Evolutionary conservation across 2,329 filamentous ascomycete species (phyloP), one percentile per base, ranked within the genome.

Genomic region (Helminthosporium solani): DNA sequence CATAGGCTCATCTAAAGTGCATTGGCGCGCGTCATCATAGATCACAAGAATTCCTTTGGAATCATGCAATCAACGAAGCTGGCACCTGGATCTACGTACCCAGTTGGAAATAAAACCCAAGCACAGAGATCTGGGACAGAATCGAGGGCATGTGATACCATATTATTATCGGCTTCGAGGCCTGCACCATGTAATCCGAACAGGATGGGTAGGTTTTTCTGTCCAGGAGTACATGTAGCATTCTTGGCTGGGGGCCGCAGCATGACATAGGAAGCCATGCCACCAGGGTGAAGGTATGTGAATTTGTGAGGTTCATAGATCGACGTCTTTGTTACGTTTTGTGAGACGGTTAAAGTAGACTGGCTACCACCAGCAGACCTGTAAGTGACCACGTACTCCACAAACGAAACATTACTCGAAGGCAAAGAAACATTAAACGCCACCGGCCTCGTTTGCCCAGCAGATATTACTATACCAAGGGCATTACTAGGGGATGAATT

Each of bases 141-240:
- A 57, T 81, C 74, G 27, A 83, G 63, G 46, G 74, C 71, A 42
- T 75, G 71, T 33, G 74, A 68, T 1, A 77, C 74, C 50, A 72
- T 58, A 12, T 72, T 61, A 44, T 66, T 73, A 47, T 79, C 76
- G 23, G 75, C 79, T 50, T 83, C 78, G 9, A 83, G 62, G 0
- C 80, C 80, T 25, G 81, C 80, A 11, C 80, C 80, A 62, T 83
- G 81, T 14, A 83, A 64, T 21, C 64, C 68, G 16, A 83, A 52
- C 12, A 83, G 61, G 2, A 83, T 58, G 5, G 80, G 79, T 8
- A 78, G 52, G 2, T 52, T 58, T 7, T 58, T 53, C 2, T 47
- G 46, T 7, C 41, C 47, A 9, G 53, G 16, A 7, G 42, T 20
- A 42, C 66, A 70, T 4, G 61, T 61, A 14, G 67, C 66, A 45